These are phyloP conservation scores for Neobulgaria alba DNA, from an alignment of 2,329 filamentous ascomycete genomes.

Conservation along the genomic window DNA sequence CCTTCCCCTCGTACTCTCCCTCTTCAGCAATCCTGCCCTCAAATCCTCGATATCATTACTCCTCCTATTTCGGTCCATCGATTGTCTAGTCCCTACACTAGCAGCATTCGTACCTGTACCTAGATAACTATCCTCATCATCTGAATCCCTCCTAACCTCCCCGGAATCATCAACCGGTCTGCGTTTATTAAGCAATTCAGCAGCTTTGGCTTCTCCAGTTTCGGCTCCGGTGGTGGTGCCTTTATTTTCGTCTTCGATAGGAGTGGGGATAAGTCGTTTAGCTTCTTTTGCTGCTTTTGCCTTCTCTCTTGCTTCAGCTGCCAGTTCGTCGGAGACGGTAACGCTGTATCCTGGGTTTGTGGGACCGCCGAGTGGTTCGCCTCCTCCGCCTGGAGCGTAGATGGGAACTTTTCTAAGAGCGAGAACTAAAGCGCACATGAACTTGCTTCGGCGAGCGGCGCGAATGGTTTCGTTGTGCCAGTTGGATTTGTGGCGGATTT, in stretches of 20 bases:
- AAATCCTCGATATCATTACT: constrained; percentile 19
- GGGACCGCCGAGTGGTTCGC: constrained; percentile 51
- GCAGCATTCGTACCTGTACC: too few species aligned
- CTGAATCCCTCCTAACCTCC: constrained; percentile 25
- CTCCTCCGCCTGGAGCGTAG: constrained; percentile 67
- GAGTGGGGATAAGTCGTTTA: constrained; percentile 52
- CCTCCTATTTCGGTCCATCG: constrained; percentile 11
- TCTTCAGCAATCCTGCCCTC: constrained; percentile 21
- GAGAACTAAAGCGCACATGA: constrained; percentile 86
- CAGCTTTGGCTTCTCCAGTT: constrained; percentile 32
- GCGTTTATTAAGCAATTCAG: constrained; percentile 31
- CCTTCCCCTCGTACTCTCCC: constrained; percentile 23
- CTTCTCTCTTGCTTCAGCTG: constrained; percentile 52
- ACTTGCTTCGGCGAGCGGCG: constrained; percentile 77
- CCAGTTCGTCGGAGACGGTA: constrained; percentile 59
- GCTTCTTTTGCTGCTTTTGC: constrained; percentile 53
- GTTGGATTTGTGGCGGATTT: constrained; percentile 87
- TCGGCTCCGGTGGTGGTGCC: constrained; percentile 8
- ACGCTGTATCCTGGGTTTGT: constrained; percentile 79
- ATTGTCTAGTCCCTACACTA: background rate
- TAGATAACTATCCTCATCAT: too few species aligned
- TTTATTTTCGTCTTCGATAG: constrained; percentile 7
- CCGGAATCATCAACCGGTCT: constrained; percentile 18
- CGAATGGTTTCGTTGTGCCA: constrained; percentile 83
- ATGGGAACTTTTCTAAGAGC: constrained; percentile 85